These are phyloP conservation scores for Sutorius australiensis DNA, from an alignment of 768 basidiomycete species.

Conservation along the genomic window DNA sequence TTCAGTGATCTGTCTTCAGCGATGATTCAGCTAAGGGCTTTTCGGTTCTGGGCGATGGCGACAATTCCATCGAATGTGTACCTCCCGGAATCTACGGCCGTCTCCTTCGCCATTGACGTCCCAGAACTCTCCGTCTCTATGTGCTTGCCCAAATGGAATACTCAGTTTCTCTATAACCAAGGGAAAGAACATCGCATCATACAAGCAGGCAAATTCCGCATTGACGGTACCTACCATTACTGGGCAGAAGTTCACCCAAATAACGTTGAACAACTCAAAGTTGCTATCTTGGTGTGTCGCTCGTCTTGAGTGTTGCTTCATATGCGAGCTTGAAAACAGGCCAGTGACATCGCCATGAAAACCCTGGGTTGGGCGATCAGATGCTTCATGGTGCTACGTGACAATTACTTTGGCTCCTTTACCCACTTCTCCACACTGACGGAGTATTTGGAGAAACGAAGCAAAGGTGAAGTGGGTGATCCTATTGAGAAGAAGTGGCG, in stretches of 20 bases:
- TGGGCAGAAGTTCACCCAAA: conserved; percentile 63
- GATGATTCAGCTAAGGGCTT: conserved; percentile 64
- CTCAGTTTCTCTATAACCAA: conserved; percentile 64
- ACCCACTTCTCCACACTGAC: conserved; percentile 86
- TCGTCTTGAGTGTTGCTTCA: neutral
- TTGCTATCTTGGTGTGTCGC: conserved; percentile 54
- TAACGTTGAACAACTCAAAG: conserved; percentile 72
- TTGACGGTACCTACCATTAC: conserved; percentile 74
- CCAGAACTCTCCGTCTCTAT: conserved; percentile 58
- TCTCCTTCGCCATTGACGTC: conserved; percentile 61
- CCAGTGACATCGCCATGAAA: conserved; percentile 56
- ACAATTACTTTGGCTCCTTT: conserved; percentile 93
- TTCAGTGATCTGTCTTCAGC: conserved; percentile 42
- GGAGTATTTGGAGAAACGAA: conserved; percentile 77
- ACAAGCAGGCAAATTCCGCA: conserved; percentile 48
- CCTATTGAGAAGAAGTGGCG: conserved; percentile 78
- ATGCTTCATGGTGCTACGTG: conserved; percentile 81
- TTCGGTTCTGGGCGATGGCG: conserved; percentile 45
- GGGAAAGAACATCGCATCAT: conserved; percentile 60
- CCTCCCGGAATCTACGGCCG: conserved; percentile 61
- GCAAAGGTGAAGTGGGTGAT: conserved; percentile 65
- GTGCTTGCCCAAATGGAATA: conserved; percentile 87
- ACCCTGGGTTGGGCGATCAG: conserved; percentile 85
- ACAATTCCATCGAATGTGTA: conserved; percentile 69
- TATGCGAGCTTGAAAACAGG: conserved; percentile 34